Conservation (phyloP, 768 basidiomycete species). For the Hericium alpestre region DNA sequence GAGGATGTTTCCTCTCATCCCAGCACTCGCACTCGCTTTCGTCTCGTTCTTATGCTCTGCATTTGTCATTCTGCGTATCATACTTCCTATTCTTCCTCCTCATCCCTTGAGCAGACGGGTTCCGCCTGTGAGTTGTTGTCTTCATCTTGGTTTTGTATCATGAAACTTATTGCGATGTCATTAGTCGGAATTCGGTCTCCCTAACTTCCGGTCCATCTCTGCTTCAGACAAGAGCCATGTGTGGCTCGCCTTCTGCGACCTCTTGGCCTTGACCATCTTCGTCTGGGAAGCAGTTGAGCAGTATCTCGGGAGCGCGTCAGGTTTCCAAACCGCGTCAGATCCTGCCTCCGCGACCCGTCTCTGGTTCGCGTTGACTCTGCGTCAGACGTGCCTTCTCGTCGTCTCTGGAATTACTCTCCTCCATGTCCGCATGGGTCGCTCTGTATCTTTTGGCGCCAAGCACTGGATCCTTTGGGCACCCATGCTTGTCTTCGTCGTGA, state of each 20-base stretch:
- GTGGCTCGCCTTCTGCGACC: constrained; percentile 61
- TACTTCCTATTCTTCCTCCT: constrained; percentile 67
- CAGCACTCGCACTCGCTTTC: constrained; percentile 56
- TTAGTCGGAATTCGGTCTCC: constrained; percentile 68
- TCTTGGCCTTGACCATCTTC: constrained; percentile 51
- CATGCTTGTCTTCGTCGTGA: constrained; percentile 38
- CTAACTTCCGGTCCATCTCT: constrained; percentile 56
- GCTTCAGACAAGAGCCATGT: constrained; percentile 60
- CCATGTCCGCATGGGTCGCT: constrained; percentile 59
- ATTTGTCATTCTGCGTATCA: constrained; percentile 66
- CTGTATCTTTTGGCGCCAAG: constrained; percentile 56
- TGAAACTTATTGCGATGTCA: constrained; percentile 13
- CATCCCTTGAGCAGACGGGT: constrained; percentile 65
- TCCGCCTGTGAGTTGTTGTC: constrained; percentile 44
- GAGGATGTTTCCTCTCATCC: constrained; percentile 57
- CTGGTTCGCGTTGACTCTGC: constrained; percentile 59
- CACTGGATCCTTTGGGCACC: constrained; percentile 73
- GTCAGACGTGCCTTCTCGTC: constrained; percentile 60
- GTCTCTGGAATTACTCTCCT: constrained; percentile 51
- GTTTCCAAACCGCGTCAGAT: constrained; percentile 34
- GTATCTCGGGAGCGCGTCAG: constrained; percentile 34
- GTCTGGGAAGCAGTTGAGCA: constrained; percentile 57
- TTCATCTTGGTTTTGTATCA: constrained; percentile 1
- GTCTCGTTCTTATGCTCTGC: constrained; percentile 63
- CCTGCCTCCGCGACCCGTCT: constrained; percentile 46